Evolutionary conservation across 345 rosid species (phyloP), one percentile per base, ranked within the genome.

Genomic region (Mangifera indica): DNA sequence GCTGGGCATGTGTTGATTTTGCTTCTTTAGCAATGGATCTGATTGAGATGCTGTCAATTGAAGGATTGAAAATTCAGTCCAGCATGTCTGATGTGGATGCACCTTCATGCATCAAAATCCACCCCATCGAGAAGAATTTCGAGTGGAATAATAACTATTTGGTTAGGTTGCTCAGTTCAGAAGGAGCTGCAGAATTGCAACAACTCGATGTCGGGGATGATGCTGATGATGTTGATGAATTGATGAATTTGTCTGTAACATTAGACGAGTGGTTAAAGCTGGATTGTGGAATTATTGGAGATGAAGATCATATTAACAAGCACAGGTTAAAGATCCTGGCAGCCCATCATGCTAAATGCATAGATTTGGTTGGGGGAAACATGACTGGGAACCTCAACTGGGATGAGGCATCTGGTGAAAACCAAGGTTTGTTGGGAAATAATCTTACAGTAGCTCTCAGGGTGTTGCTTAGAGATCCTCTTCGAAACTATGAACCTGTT

Each of bases 381-480:
- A 71, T 60, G 63, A 60, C 26, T 34, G 63, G 75, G 21, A 81
- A 67, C 37, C 45, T 59, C 46, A 10, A 72, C 66, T 71, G 66
- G 46, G 73, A 73, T 60, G 63, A 76, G 46, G 72, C 63, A 73
- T 74, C 74, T 61, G 69, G 68, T 60, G 69, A 64, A 74, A 80
- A 69, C 67, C 70, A 42, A 4, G 80, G 81, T 61, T 68, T 84
- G 66, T 73, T 67, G 59, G 80, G 87, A 72, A 74, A 81, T 73
- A 83, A 84, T 76, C 73, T 89, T 69, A 84, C 87, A 2, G 22
- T 92, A 26, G 87, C 84, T 59, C 25, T 87, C 59, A 84, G 37
- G 85, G 79, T 89, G 71, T 81, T 84, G 78, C 93, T 89, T 70
- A 82, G 93, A 73, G 95, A 92, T 69, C 93, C 92, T 56, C 77